phyloP scores from a whole-genome alignment of 768 basidiomycete genomes.

The Mycena capillaripes region DNA sequence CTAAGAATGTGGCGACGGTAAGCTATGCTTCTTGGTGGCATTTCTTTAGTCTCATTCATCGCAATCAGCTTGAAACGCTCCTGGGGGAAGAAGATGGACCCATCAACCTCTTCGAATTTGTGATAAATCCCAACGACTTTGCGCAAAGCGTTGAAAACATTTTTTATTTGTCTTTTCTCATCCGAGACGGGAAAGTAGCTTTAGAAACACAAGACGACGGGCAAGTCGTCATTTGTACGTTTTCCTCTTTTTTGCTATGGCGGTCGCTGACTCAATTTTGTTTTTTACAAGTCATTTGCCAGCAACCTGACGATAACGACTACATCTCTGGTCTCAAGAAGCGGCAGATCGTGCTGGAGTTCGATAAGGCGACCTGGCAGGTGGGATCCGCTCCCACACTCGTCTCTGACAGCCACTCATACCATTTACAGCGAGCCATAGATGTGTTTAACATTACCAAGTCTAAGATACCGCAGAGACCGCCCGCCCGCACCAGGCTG shows the following conservation, averaged over 20 bases:
- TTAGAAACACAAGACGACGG: conserved; percentile 77
- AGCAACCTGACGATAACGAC: conserved; percentile 74
- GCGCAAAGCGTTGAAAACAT: conserved; percentile 97
- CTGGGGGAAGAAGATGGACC: conserved; percentile 61
- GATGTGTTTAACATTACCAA: conserved; percentile 86
- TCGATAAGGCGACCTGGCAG: conserved; percentile 92
- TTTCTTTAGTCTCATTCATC: background rate
- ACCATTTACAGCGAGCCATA: conserved; percentile 78
- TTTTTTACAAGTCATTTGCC: conserved; percentile 74
- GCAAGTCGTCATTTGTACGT: conserved; percentile 82
- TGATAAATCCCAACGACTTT: conserved; percentile 92
- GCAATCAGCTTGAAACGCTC: conserved; percentile 69
- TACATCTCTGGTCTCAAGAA: conserved; percentile 75
- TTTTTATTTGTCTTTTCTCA: conserved; percentile 95
- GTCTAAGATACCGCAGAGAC: conserved; percentile 82
- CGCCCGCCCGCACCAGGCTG: conserved; percentile 66
- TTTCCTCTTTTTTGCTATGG: conserved; percentile 9
- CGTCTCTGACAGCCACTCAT: background rate
- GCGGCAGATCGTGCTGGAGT: conserved; percentile 91
- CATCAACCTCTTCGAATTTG: conserved; percentile 88
- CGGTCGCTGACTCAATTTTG: background rate
- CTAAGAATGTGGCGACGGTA: conserved; percentile 85
- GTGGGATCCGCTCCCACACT: conserved; percentile 59
- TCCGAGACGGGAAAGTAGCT: conserved; percentile 86
- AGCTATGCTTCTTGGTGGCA: conserved; percentile 39